A percentile compares a stretch with the other conserved stretches of the same genome.
Conservation (phyloP, 768 basidiomycete species). For the Russula olivacea region DNA sequence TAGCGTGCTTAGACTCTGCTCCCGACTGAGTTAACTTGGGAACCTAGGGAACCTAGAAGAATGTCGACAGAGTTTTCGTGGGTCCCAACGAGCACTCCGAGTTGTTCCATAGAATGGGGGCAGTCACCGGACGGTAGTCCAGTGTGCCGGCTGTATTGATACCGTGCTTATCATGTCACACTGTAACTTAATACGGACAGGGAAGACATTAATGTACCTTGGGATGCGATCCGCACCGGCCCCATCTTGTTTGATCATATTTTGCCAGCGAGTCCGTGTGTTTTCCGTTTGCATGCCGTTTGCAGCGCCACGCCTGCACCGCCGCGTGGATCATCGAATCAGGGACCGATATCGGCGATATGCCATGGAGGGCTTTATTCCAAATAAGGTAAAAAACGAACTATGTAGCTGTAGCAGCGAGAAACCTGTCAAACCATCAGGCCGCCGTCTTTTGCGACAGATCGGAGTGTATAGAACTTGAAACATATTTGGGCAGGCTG, state of each 20-base stretch:
- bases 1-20: background rate
- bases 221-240: background rate
- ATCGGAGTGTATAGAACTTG: too few species aligned
- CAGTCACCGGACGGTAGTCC: background rate
- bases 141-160: background rate
- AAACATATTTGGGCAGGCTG: too few species aligned
- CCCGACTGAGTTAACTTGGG: background rate
- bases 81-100: background rate
- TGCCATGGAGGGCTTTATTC: too few species aligned
- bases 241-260: background rate
- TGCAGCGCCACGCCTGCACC: background rate
- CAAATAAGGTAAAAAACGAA: too few species aligned
- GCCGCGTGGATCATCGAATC: too few species aligned
- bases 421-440: too few species aligned
- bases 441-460: too few species aligned
- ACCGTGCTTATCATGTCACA: background rate
- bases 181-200: background rate
- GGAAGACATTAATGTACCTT: background rate
- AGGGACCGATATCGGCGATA: too few species aligned
- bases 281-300: background rate
- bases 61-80: background rate
- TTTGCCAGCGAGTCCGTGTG: background rate
- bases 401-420: too few species aligned
- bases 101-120: background rate
- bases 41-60: background rate